Conservation (phyloP, 2,329 filamentous ascomycete species). For the Polychaeton citri region DNA sequence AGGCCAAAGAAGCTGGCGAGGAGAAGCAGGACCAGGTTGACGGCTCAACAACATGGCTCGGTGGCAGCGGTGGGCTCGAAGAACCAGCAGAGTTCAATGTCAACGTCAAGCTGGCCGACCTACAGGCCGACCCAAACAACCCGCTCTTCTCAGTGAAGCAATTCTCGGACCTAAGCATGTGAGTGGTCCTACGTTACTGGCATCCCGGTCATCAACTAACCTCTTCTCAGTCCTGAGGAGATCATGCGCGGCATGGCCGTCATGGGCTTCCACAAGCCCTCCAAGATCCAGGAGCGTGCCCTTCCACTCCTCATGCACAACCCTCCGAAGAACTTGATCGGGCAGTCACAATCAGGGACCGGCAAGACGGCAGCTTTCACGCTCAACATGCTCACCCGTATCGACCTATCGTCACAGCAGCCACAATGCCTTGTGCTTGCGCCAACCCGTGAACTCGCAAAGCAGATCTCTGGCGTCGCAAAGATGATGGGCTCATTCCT, state of each 20-base stretch:
- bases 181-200: conserved; percentile 25
- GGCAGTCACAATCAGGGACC: conserved; percentile 97
- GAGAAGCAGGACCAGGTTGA: conserved; percentile 24
- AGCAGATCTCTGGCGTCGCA: conserved; percentile 83
- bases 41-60: conserved; percentile 29
- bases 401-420: conserved; percentile 57
- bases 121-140: conserved; percentile 75
- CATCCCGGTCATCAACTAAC: conserved; percentile 6
- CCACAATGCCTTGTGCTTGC: conserved; percentile 85
- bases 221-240: conserved; percentile 34
- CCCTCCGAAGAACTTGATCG: conserved; percentile 88
- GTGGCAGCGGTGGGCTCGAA: conserved; percentile 32
- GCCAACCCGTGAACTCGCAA: conserved; percentile 84
- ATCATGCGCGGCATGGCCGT: conserved; percentile 65
- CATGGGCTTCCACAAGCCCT: conserved; percentile 87
- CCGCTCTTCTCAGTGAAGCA: conserved; percentile 73
- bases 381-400: conserved; percentile 74
- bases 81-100: conserved; percentile 70
- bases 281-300: conserved; percentile 94
- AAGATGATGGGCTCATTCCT: conserved; percentile 75
- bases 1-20: conserved; percentile 3
- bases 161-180: conserved; percentile 82
- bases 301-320: conserved; percentile 76
- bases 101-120: conserved; percentile 79
- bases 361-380: conserved; percentile 97